These are phyloP conservation scores for Xylariaceae sp. DNA, from an alignment of 2,329 filamentous ascomycete species.

Conservation along the genomic window DNA sequence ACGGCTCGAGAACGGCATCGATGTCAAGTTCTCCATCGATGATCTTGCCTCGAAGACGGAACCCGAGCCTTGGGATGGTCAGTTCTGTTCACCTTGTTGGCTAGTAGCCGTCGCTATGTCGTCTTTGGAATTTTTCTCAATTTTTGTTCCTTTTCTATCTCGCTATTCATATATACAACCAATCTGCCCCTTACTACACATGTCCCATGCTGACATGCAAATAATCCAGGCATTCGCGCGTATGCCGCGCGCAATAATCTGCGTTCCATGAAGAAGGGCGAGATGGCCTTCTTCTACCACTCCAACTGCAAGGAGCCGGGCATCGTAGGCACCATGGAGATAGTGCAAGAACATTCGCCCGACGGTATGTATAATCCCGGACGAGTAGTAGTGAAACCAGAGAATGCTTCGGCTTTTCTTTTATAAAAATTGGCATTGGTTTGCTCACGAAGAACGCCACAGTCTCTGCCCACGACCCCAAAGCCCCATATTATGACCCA, in stretches of 20 bases:
- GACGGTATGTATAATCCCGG: slow-evolving; percentile 61
- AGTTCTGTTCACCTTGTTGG: slow-evolving; percentile 34
- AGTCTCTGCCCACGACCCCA: slow-evolving; percentile 66
- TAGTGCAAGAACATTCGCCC: slow-evolving; percentile 75
- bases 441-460: slow-evolving; percentile 26
- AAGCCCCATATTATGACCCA: slow-evolving; percentile 77
- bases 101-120: too few relatives aligned
- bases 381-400: not conserved
- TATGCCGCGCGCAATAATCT: slow-evolving; percentile 75
- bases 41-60: slow-evolving; percentile 66
- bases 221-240: slow-evolving; percentile 32
- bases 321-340: slow-evolving; percentile 82
- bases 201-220: slow-evolving; percentile 16
- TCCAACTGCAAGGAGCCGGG: slow-evolving; percentile 87
- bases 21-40: slow-evolving; percentile 92
- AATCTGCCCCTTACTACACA: not conserved
- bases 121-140: not conserved
- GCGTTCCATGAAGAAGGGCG: slow-evolving; percentile 82
- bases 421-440: not conserved
- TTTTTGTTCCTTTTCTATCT: slow-evolving; percentile 22
- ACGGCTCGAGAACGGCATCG: slow-evolving; percentile 76
- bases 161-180: slow-evolving; percentile 9
- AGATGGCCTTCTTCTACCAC: slow-evolving; percentile 95
- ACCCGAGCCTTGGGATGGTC: slow-evolving; percentile 90
- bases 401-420: too few relatives aligned